Base-by-base conservation (phyloP, 2,329 filamentous ascomycete species). In the Fusarium xylarioides region DNA sequence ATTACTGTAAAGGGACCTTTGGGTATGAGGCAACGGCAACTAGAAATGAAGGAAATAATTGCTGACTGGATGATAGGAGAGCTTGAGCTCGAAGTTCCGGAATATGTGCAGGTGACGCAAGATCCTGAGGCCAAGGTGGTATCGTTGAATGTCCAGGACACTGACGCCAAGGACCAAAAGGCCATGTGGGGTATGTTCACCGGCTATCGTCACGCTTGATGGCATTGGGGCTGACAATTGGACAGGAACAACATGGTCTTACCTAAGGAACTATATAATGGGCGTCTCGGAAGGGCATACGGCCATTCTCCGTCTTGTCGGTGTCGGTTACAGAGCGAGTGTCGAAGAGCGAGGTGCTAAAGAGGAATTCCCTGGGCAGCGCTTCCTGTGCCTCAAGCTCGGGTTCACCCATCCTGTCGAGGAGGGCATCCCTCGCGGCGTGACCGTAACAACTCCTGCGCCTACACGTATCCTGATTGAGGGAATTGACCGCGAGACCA, bases 211-310 rank as follows among this genome's bases (percentile, higher is more conserved):
- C n/a, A 11, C 26, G 28, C 14, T 37, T 9, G 26, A 44, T 12
- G n/a, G 26, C 28, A 60, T 30, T 15, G 12, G 55, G 30, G 14
- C 68, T 77, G 42, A 76, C 40, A 64, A 30, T 37, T 61, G 49
- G 30, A 26, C 71, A 97, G 95, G 95, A 71, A 98, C 95, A 11
- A 93, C 91, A 49, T 95, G 96, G 85, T 91, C 95, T 38, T 95
- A 97, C 80, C 88, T 99, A 61, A 92, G 93, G 78, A 97, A 96
- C 81, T 91, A 97, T 85, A 93, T 99, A 70, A 90, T 95, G 71
- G 96, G 96, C 67, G 96, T 99, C 28, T 97, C 94, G 42, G 96
- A 99, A 88, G 96, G 96, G 40, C 96, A 99, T 84, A 95, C 94
- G 23, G 95, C 95, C 38, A 95, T 99, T 77, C 87, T 99, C 59